Evolutionary conservation across 176 grass and related monocot species (phyloP).

Genomic region (Coix lacrymajobi): DNA sequence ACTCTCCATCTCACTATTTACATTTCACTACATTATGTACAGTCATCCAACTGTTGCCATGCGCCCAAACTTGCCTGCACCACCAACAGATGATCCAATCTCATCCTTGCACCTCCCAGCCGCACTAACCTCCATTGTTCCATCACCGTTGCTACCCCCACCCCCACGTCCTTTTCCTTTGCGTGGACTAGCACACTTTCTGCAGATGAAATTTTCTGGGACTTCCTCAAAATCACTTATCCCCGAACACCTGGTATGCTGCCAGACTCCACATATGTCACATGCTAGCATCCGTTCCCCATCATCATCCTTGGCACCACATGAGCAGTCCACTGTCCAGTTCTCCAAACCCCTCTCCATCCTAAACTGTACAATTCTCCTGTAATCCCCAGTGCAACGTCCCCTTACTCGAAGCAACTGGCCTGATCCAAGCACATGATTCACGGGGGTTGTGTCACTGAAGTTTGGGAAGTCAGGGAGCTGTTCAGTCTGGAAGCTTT

Average conservation of each 20-base stretch:
- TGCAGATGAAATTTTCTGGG: conserved; percentile 75
- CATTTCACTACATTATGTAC: conserved; percentile 72
- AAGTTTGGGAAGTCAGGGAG: conserved; percentile 52
- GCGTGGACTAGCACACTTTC: conserved; percentile 40
- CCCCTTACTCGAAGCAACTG: conserved; percentile 58
- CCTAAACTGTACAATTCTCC: conserved; percentile 62
- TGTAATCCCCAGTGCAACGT: conserved; percentile 49
- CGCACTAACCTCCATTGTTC: conserved; percentile 31
- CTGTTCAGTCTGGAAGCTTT: conserved; percentile 80
- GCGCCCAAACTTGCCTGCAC: conserved; percentile 50
- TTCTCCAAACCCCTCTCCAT: conserved; percentile 97
- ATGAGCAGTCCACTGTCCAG: conserved; percentile 87
- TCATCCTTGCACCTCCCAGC: conserved; percentile 76
- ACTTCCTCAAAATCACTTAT: conserved; percentile 82
- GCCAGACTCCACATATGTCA: conserved; percentile 86
- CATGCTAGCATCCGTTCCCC: conserved; percentile 97
- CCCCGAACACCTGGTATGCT: conserved; percentile 88
- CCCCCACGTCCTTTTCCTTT: conserved; percentile 34
- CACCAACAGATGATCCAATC: conserved; percentile 32
- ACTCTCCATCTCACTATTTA: conserved; percentile 42
- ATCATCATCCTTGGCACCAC: conserved; percentile 90
- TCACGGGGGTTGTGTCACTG: conserved; percentile 50
- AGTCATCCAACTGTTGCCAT: conserved; percentile 64
- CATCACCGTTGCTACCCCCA: conserved; percentile 22
- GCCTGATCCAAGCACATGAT: conserved; percentile 53